Evolutionary conservation across 2,329 filamentous ascomycete genomes (phyloP).

Genomic region (Emmonsiellopsis sp.): DNA sequence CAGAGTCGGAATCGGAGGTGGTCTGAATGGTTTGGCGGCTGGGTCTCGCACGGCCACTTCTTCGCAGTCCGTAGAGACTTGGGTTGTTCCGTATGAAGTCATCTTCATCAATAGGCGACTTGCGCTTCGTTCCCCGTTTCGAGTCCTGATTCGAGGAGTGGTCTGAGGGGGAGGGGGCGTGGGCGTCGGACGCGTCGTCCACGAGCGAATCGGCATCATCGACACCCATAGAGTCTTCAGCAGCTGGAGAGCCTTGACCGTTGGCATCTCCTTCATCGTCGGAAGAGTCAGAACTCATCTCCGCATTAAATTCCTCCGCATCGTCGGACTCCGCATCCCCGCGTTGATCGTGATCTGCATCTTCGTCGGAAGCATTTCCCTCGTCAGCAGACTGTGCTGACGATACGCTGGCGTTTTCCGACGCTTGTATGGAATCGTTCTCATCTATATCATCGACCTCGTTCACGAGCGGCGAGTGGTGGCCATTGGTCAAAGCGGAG

Average conservation of each 20-base stretch:
- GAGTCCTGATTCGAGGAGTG: constrained; percentile 64
- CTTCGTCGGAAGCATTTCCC: constrained; percentile 6
- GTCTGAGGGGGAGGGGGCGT: constrained; percentile 47
- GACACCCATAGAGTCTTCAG: constrained; percentile 39
- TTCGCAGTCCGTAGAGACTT: constrained; percentile 83
- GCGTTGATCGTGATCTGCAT: constrained; percentile 2
- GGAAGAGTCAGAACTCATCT: constrained; percentile 35
- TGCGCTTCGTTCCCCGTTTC: constrained; percentile 61
- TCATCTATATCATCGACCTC: constrained; percentile 2
- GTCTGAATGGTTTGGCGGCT: constrained; percentile 55
- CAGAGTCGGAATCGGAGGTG: constrained; percentile 59
- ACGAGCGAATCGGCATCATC: constrained; percentile 65
- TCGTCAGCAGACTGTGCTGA: constrained; percentile 18
- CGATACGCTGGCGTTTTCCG: constrained; percentile 6
- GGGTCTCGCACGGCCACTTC: constrained; percentile 65
- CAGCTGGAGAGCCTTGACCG: constrained; percentile 49
- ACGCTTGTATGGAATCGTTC: neutral
- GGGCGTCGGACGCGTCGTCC: constrained; percentile 45
- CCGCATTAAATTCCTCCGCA: constrained; percentile 3
- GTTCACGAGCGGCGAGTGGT: constrained; percentile 7
- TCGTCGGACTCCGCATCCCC: neutral
- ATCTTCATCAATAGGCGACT: constrained; percentile 61
- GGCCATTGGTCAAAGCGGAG: constrained; percentile 24
- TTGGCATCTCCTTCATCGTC: constrained; percentile 36
- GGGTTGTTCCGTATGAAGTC: constrained; percentile 85